phyloP scores from a whole-genome alignment of 1,284 basidiomycete genomes.

The Sphagnurus paluster region DNA sequence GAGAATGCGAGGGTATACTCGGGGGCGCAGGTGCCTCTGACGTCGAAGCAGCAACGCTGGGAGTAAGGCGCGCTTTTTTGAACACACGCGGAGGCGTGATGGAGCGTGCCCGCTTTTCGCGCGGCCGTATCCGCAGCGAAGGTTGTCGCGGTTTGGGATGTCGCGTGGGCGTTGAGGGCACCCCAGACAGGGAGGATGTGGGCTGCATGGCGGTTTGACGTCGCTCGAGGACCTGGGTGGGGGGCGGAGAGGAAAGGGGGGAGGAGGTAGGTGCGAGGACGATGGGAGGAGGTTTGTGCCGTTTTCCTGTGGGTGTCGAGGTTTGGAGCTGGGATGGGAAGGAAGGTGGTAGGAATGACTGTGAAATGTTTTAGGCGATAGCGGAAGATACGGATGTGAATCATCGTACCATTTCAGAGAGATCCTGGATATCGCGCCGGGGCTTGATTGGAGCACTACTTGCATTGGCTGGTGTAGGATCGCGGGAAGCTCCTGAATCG shows the following conservation, averaged over 20 bases:
- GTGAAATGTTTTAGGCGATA: no score
- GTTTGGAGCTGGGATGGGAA: slow-evolving; percentile 27
- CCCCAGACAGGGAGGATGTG: slow-evolving; percentile 12
- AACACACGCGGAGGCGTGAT: slow-evolving; percentile 16
- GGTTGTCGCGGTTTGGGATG: background rate
- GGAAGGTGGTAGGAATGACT: slow-evolving; percentile 32
- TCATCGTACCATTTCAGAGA: no score
- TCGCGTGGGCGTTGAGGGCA: slow-evolving; percentile 10
- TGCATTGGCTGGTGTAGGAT: no score
- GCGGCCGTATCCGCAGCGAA: background rate
- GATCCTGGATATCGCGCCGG: no score
- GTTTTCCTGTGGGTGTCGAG: slow-evolving; percentile 26
- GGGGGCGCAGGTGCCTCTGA: slow-evolving; percentile 2
- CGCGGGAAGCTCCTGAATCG: no score
- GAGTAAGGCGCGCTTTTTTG: slow-evolving; percentile 16
- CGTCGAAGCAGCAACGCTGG: slow-evolving; percentile 2
- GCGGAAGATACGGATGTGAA: no score
- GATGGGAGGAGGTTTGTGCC: slow-evolving; percentile 25
- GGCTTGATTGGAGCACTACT: no score
- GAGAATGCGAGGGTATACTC: slow-evolving; percentile 2
- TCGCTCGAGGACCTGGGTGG: slow-evolving; percentile 10
- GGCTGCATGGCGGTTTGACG: slow-evolving; percentile 1
- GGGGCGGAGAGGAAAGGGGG: slow-evolving; percentile 15
- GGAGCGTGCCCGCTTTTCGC: slow-evolving; percentile 18
- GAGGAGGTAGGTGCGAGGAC: slow-evolving; percentile 11